Base-by-base conservation (phyloP, 805 yeast species). In the Yarrowia sp. region DNA sequence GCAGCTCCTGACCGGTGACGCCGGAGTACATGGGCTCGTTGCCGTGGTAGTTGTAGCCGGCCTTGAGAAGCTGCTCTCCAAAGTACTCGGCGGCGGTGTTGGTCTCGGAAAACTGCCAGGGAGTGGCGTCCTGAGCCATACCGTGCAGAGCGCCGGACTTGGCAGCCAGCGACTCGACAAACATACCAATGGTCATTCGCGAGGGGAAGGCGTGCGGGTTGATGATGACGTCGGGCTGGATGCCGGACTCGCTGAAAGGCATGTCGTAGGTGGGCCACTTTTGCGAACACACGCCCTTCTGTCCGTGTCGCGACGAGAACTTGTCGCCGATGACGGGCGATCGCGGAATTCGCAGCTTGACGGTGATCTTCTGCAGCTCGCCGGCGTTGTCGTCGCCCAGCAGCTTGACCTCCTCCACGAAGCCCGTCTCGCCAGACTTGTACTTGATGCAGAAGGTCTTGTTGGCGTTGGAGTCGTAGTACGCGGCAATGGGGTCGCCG, bases 131-230 rank as follows among this genome's bases (percentile, higher is more conserved):
- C 71, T 93, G 98, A 1, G 98, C 96, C 72, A 92, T 86, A 71
- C 99, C 99, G 68, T 94, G 99, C 70, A 94, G 78, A 6, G 97
- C 97, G 74, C 99, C 99, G 5, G 98, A 94, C 76, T 94, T 94
- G 72, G 99, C 99, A n/a, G 99, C 98, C 63, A 94, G 77, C 61
- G 96, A 88, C 77, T 94, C 99, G 53, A 94, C 97, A 77, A 94
- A 94, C 98, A 94, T 94, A 79, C 99, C 99, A 76, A 94, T 93
- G 12, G 99, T 94, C 99, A 94, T 94, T 80, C 99, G 94, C 53
- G 98, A 93, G 69, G 99, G 99, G 93, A 93, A 94, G 67, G 98
- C 99, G 74, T 93, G 99, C 3, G 99, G 99, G 74, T 94, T 94
- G 72, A 94, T 94, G 72, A 94, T 94, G 68, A 94, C 88, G 77